phyloP scores from a whole-genome alignment of 2,329 filamentous ascomycete species.

The Metarhizium anisopliae region DNA sequence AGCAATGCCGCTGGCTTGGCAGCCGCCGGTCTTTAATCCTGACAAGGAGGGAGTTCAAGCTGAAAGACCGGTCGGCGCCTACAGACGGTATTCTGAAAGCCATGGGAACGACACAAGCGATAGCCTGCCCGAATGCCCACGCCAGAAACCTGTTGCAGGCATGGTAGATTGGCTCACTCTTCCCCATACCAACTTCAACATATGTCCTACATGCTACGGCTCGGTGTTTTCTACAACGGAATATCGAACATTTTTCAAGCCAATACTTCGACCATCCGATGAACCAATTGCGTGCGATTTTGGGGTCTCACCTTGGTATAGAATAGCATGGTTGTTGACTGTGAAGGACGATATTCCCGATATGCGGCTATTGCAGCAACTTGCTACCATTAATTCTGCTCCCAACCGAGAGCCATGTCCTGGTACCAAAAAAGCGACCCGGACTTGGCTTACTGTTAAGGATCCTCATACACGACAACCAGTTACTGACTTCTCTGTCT shows the following conservation, averaged over 20 bases:
- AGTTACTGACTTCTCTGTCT: constrained; percentile 66
- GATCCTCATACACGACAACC: constrained; percentile 57
- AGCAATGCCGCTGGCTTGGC: constrained; percentile 29
- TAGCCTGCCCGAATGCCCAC: constrained; percentile 59
- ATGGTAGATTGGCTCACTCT: constrained; percentile 77
- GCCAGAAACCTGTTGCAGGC: constrained; percentile 51
- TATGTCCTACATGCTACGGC: constrained; percentile 74
- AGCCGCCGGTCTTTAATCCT: constrained; percentile 36
- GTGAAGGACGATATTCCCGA: constrained; percentile 59
- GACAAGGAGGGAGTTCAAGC: constrained; percentile 21
- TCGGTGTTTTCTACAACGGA: constrained; percentile 59
- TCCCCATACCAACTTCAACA: constrained; percentile 61
- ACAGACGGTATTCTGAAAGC: constrained; percentile 44
- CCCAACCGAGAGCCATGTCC: constrained; percentile 47
- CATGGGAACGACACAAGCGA: constrained; percentile 11
- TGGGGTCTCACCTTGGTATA: constrained; percentile 67
- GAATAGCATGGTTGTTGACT: constrained; percentile 75
- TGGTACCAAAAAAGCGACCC: constrained; percentile 43
- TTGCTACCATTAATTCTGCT: constrained; percentile 49
- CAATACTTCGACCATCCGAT: constrained; percentile 47
- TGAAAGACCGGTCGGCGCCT: constrained; percentile 35
- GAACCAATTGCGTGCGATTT: constrained; percentile 66
- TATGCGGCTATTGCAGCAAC: constrained; percentile 58
- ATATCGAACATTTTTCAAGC: constrained; percentile 56
- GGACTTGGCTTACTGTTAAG: constrained; percentile 67